Evolutionary conservation across 2,329 filamentous ascomycete genomes (phyloP).

Genomic region (Alternaria sp.): DNA sequence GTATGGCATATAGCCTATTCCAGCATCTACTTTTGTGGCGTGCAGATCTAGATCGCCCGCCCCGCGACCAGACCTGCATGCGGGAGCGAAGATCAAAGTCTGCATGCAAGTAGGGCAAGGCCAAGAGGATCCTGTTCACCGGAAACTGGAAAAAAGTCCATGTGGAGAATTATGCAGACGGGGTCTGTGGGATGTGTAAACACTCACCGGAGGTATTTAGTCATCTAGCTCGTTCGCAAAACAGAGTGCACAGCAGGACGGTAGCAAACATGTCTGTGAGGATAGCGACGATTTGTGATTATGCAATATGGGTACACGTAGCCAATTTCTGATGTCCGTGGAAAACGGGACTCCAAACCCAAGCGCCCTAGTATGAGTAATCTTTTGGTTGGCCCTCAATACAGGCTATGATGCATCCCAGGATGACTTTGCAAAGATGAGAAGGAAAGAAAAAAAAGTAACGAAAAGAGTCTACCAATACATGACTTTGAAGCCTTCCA

Average conservation of each 20-base stretch:
- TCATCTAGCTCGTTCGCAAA: background rate
- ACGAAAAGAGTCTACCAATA: background rate
- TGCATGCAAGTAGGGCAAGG: background rate
- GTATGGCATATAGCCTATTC: background rate
- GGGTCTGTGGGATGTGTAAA: background rate
- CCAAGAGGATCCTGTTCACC: background rate
- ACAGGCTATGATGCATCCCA: background rate
- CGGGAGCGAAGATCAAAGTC: background rate
- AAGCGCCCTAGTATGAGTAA: slow-evolving; percentile 3
- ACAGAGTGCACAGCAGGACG: background rate
- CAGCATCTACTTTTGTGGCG: background rate
- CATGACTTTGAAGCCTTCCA: background rate
- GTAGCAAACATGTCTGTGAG: background rate
- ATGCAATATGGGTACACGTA: background rate
- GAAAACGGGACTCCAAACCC: background rate
- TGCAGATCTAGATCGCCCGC: slow-evolving; percentile 1
- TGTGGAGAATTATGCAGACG: background rate
- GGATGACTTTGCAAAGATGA: background rate
- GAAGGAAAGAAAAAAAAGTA: background rate
- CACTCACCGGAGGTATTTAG: background rate
- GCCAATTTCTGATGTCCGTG: background rate
- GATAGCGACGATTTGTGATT: background rate
- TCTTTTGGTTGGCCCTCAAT: background rate
- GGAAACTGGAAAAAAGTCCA: background rate
- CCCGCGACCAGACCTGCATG: background rate